Base-by-base conservation (phyloP, 1,284 basidiomycete genomes). In the Leccinum discolor region DNA sequence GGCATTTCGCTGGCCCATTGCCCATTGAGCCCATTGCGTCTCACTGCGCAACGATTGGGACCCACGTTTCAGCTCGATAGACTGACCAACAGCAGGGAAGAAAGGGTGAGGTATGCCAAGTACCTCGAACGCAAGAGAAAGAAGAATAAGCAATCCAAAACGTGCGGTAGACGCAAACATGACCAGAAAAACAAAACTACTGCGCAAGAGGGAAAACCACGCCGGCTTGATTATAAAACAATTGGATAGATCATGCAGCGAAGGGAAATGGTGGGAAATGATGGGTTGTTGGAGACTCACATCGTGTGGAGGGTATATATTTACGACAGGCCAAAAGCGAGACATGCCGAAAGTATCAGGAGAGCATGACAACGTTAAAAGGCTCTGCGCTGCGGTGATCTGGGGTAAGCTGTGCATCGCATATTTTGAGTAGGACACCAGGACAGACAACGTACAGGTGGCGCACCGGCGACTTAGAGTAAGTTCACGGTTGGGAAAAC, bases 1-100 rank as follows among this genome's bases (percentile, higher is more conserved):
- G 1, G 60, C 61, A 23, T 70, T 67, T 14, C 73, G 68, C 6
- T 73, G 73, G 32, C 44, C 44, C 38, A 68, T 67, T 10, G 72
- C 77, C 74, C 74, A 77, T 23, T 38, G 66, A 18, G 66, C 69
- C 71, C 68, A 68, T 52, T 75, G 72, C 4, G 64, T 62, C 2
- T 67, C 68, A 4, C 73, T 70, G 56, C 65, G 72, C 42, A 50
- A 42, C 5, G 68, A 40, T 44, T 14, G 65, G 38, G 67, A 59
- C n/a, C 67, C 66, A 54, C 67, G 66, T 59, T 61, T 72, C 1
- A 78, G 64, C 60, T 52, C 5, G 21, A 77, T 62, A 16, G 65
- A 67, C 66, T 70, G 76, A 35, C 72, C 68, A 62, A 59, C 63
- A 71, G 66, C 29, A 50, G 63, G 56, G 3, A 21, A 50, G 6